Base-by-base conservation (phyloP, 73 alveolate species). In the Symbiodinium pilosum region DNA sequence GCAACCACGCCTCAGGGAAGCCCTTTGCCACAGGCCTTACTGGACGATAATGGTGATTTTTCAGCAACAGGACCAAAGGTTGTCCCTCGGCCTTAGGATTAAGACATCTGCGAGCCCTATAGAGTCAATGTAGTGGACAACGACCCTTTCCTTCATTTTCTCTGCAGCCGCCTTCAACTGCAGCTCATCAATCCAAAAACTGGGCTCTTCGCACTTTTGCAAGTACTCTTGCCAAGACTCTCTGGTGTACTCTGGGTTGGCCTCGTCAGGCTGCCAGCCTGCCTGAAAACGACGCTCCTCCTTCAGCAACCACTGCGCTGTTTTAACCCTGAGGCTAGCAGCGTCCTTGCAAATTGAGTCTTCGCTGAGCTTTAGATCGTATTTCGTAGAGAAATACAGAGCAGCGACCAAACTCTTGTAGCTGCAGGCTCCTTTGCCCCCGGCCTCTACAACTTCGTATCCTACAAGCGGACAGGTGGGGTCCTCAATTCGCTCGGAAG, bases 401-500 rank as follows among this genome's bases (percentile, higher is more conserved):
- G 91, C 91, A 16, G 71, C 91, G 6, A 26, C 52, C 71, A 83
- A 83, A 42, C 71, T 4, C 20, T 54, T 38, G 51, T 83, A 83
- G 40, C 91, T 71, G 42, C 91, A 83, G n/a, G 69, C 71, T 40
- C 91, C 91, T 3, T 51, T 71, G 12, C 71, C 91, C 8, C 91
- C 91, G 11, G 91, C 71, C 69, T 83, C 91, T 42, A 83, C 71
- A 5, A 83, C 26, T 14, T 38, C 26, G 71, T 71, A 83, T 4
- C 91, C 91, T 20, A 24, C 42, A 5, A 83, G 91, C 26, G 73
- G 73, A 32, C 73, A 56, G n/a, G 34, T 56, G 73, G 73, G 73
- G n/a, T 56, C 73, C 73, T 8, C 5, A 20, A 56, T 56, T 32
- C 3, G 34, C 32, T 56, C 73, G 9, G 9, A 26, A 32, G 32